Evolutionary conservation across 2,329 filamentous ascomycete genomes (phyloP).

Genomic region (Monosporascus sp.): DNA sequence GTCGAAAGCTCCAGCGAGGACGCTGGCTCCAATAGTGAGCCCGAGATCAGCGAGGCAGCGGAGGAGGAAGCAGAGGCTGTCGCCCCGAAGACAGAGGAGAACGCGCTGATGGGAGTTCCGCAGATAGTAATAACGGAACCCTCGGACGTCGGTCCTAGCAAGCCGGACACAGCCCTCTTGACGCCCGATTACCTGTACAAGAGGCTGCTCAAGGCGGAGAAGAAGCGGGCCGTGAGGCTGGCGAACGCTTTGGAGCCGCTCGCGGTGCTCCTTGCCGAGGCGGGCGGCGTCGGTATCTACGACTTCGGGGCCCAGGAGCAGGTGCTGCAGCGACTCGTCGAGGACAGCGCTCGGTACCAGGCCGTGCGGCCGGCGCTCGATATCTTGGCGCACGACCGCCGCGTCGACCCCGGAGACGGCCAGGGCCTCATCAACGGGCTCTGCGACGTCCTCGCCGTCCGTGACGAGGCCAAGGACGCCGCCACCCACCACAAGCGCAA

Average conservation of each 20-base stretch:
- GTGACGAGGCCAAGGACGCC: slow-evolving; percentile 8
- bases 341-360: slow-evolving; percentile 8
- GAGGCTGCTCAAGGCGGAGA: slow-evolving; percentile 3
- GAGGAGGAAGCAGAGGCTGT: too few relatives aligned
- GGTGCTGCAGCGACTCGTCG: slow-evolving; percentile 11
- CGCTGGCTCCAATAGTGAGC: too few relatives aligned
- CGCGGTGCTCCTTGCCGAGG: slow-evolving; percentile 11
- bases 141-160: too few relatives aligned
- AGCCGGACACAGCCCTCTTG: background rate
- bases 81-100: background rate
- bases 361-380: slow-evolving; percentile 13
- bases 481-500: slow-evolving; percentile 5
- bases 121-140: background rate
- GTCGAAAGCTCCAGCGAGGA: too few relatives aligned
- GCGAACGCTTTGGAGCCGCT: slow-evolving; percentile 9
- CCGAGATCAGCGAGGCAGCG: too few relatives aligned
- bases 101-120: background rate
- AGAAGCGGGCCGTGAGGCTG: slow-evolving; percentile 1
- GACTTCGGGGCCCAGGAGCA: slow-evolving; percentile 3
- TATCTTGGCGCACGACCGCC: slow-evolving; percentile 14
- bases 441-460: slow-evolving; percentile 7
- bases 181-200: slow-evolving; percentile 8
- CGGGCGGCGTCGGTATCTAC: slow-evolving; percentile 5
- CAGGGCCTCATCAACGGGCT: slow-evolving; percentile 4
- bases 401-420: slow-evolving; percentile 6